These are phyloP conservation scores for Nissolia schottii DNA, from an alignment of 306 rosid genomes.

Conservation along the genomic window DNA sequence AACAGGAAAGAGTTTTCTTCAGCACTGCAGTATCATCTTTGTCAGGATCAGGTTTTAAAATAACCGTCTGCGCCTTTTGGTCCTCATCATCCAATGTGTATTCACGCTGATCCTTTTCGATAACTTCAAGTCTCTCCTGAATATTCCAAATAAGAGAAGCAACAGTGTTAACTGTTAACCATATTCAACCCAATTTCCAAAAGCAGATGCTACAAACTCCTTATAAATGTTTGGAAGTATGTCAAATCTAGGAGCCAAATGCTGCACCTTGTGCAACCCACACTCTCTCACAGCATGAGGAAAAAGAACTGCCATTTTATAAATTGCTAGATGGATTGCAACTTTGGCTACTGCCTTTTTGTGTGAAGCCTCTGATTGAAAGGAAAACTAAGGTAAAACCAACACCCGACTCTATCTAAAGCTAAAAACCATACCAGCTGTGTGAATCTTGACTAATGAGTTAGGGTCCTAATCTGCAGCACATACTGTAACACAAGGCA, in stretches of 20 bases:
- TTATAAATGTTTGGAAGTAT: not conserved
- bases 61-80: constrained; percentile 74
- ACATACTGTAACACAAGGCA: not conserved
- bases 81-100: constrained; percentile 98
- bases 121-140: constrained; percentile 91
- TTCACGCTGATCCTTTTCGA: constrained; percentile 87
- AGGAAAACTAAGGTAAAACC: not conserved
- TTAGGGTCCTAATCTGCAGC: not conserved
- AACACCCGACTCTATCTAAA: not conserved
- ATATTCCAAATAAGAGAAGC: constrained; percentile 19
- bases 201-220: constrained; percentile 3
- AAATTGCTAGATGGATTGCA: not conserved
- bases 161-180: not conserved
- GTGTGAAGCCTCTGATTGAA: not conserved
- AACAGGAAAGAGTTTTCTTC: constrained; percentile 91
- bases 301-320: constrained; percentile 1
- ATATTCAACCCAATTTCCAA: constrained; percentile 14
- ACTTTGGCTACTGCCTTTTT: not conserved
- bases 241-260: constrained; percentile 13
- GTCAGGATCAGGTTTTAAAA: constrained; percentile 84
- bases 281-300: not conserved
- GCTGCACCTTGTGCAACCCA: not conserved
- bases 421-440: constrained; percentile 1
- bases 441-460: not conserved
- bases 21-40: constrained; percentile 59